These are phyloP conservation scores for Capsella rubella DNA, from an alignment of 441 rosid species.

Conservation along the genomic window DNA sequence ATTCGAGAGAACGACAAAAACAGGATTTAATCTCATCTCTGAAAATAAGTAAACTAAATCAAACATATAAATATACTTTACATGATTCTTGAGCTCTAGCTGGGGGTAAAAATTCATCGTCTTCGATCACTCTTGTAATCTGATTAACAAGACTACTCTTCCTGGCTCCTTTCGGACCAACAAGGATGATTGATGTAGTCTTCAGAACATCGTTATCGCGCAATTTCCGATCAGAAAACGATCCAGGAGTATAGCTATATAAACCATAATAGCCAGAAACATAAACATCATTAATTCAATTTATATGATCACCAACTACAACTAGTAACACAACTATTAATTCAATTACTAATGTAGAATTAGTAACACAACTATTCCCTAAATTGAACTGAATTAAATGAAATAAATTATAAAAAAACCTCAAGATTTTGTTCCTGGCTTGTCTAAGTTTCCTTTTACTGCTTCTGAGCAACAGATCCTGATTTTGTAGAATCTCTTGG, in stretches of 20 bases:
- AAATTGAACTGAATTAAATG: neutral
- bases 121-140: slow-evolving; percentile 74
- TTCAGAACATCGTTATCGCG: slow-evolving; percentile 60
- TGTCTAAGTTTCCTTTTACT: slow-evolving; percentile 40
- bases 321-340: no score
- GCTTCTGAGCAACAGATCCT: slow-evolving; percentile 47
- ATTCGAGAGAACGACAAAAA: neutral
- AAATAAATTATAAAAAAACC: slow-evolving; percentile 50
- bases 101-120: slow-evolving; percentile 56
- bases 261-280: neutral
- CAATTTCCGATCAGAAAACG: slow-evolving; percentile 55
- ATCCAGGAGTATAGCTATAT: slow-evolving; percentile 63
- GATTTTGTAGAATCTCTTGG: slow-evolving; percentile 56
- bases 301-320: neutral
- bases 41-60: neutral
- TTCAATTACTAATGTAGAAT: no score
- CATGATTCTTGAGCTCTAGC: slow-evolving; percentile 92
- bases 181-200: slow-evolving; percentile 61
- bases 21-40: neutral
- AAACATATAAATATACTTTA: slow-evolving; percentile 18
- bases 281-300: neutral
- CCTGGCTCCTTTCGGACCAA: slow-evolving; percentile 88
- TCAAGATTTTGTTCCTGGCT: slow-evolving; percentile 56
- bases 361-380: neutral
- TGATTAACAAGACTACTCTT: slow-evolving; percentile 85